Evolutionary conservation across 192 early-diverging fungal genomes (phyloP), one percentile per base, ranked within the genome.

Genomic region (Backusella tarrabulga): DNA sequence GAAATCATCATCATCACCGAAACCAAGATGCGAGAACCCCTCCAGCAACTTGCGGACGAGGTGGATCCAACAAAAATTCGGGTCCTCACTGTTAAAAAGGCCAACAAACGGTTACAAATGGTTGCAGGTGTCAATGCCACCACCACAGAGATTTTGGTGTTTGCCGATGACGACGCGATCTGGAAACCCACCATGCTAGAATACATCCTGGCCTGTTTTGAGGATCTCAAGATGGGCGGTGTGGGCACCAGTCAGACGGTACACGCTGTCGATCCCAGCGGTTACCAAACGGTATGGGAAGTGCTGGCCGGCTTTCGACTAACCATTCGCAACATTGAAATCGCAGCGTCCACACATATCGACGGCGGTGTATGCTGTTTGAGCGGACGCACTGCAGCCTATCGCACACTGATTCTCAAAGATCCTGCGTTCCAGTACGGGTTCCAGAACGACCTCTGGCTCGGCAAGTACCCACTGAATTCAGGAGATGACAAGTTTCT

Each of bases 401-500:
- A 90, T 73, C 84, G 89, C 35, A 90, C 88, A n/a, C 40, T 81
- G 52, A 90, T 90, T 74, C 80, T 90, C 19, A 85, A 85, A 63
- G 88, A 89, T 71, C 89, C 88, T 54, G 85, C 84, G 6, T 90
- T 90, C 71, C 89, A 90, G 71, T 85, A 85, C 67, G 74, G 73
- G 5, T 90, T 90, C 72, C 89, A 86, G 11, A 84, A 90, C 77
- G 89, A 90, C 63, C 84, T 83, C 41, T 90, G 89, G 89, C 44
- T 77, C 0, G 80, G 80, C 4, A 90, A 87, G 73, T 90, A 88
- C 69, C 87, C 87, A 66, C 81, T 90, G 34, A 88, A 90, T 72
- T 87, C 85, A 6, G 89, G 89, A 23, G 89, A 90, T 73, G 89
- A 90, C 76, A 90, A 90, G 68, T 90, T 90, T 73, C 75, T 90